Evolutionary conservation across 2,329 filamentous ascomycete genomes (phyloP).

Genomic region (Colletotrichum lentis): DNA sequence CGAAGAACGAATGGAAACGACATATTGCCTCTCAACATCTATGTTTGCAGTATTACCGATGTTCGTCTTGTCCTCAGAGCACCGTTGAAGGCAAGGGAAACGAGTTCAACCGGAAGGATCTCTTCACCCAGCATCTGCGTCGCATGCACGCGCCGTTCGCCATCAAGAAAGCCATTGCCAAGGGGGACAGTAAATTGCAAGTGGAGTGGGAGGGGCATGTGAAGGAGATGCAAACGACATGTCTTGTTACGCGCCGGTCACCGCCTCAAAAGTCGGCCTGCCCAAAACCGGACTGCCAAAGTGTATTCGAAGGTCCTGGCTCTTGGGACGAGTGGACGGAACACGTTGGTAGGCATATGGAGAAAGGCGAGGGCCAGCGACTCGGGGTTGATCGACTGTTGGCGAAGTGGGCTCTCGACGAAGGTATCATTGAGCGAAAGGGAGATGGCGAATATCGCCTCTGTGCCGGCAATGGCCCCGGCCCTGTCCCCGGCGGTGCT

Average conservation of each 20-base stretch:
- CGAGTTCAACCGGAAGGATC: constrained; percentile 92
- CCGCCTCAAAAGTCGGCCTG: constrained; percentile 78
- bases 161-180: constrained; percentile 65
- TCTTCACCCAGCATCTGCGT: constrained; percentile 92
- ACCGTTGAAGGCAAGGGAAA: constrained; percentile 66
- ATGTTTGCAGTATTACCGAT: constrained; percentile 70
- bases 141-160: constrained; percentile 87
- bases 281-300: constrained; percentile 74
- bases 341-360: constrained; percentile 89
- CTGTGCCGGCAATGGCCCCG: constrained; percentile 52
- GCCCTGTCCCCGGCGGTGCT: not conserved
- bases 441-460: constrained; percentile 66
- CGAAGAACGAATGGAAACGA: constrained; percentile 98
- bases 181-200: constrained; percentile 67
- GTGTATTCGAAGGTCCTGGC: constrained; percentile 72
- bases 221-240: constrained; percentile 76
- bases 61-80: constrained; percentile 66
- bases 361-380: constrained; percentile 69
- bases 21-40: constrained; percentile 93
- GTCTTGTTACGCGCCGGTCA: constrained; percentile 73
- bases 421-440: constrained; percentile 68
- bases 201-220: constrained; percentile 71
- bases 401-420: constrained; percentile 69
- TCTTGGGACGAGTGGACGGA: constrained; percentile 94
- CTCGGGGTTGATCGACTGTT: constrained; percentile 67